A percentile compares a stretch with the other conserved stretches of the same genome.
These are phyloP conservation scores for Athelia psychrophila DNA, from an alignment of 1,284 basidiomycete species.

Conservation along the genomic window DNA sequence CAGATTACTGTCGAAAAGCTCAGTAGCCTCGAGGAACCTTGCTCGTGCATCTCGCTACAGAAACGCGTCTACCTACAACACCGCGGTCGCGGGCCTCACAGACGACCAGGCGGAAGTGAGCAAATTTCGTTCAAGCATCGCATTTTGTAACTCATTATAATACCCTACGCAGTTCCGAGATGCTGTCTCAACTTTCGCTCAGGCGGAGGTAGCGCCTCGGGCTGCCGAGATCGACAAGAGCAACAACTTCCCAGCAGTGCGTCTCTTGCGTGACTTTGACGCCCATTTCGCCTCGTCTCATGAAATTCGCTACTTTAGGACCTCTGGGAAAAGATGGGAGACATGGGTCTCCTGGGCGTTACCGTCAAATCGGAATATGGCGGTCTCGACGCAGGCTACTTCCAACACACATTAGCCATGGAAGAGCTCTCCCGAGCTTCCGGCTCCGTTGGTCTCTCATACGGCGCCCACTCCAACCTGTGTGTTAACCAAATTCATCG, in stretches of 20 bases:
- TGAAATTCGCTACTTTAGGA: constrained; percentile 46
- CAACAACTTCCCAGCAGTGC: constrained; percentile 75
- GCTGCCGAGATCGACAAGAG: constrained; percentile 83
- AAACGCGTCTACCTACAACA: constrained; percentile 54
- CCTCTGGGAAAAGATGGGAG: constrained; percentile 86
- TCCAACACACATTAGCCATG: constrained; percentile 90
- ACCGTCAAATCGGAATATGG: constrained; percentile 81
- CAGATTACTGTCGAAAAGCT: no score
- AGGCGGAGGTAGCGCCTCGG: constrained; percentile 77
- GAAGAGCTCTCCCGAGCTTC: constrained; percentile 89
- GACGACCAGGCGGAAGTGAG: constrained; percentile 82
- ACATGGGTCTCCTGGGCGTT: constrained; percentile 83
- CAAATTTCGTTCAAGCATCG: constrained; percentile 4
- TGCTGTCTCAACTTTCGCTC: constrained; percentile 75
- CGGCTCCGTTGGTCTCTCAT: constrained; percentile 88
- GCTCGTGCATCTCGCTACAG: no score
- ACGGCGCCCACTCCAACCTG: constrained; percentile 92
- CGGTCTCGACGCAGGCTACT: constrained; percentile 79
- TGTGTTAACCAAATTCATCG: constrained; percentile 90
- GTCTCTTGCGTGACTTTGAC: constrained; percentile 20
- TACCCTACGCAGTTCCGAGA: constrained; percentile 63
- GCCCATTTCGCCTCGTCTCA: constrained; percentile 7
- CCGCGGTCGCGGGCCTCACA: constrained; percentile 76
- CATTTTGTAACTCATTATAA: constrained; percentile 4
- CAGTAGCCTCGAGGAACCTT: no score